These are phyloP conservation scores for Nakazawaea molendinolei DNA, from an alignment of 805 yeast species.

Conservation along the genomic window DNA sequence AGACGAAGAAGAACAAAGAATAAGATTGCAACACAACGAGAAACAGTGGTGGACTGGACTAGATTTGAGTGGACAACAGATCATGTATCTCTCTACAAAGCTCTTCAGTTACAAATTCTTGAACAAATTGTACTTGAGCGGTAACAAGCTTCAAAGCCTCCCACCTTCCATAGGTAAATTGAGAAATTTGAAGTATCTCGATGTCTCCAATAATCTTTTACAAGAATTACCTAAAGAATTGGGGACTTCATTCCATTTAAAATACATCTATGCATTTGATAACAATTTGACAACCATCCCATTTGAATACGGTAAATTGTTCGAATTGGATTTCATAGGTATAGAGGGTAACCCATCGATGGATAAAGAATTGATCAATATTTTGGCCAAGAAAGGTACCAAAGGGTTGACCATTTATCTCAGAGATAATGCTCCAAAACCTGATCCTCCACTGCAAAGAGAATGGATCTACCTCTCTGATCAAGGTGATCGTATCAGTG, in stretches of 20 bases:
- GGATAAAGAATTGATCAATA: slow-evolving; percentile 54
- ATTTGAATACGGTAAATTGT: slow-evolving; percentile 75
- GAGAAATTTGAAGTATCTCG: slow-evolving; percentile 72
- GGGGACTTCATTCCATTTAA: slow-evolving; percentile 74
- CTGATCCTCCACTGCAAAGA: slow-evolving; percentile 64
- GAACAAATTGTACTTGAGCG: slow-evolving; percentile 80
- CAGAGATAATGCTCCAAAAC: slow-evolving; percentile 74
- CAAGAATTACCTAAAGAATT: slow-evolving; percentile 74
- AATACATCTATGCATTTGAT: slow-evolving; percentile 82
- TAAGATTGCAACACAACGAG: slow-evolving; percentile 50
- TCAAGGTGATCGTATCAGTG: slow-evolving; percentile 55
- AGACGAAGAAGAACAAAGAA: slow-evolving; percentile 64
- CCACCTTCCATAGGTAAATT: slow-evolving; percentile 68
- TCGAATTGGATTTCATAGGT: slow-evolving; percentile 81
- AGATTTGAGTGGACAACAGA: slow-evolving; percentile 87
- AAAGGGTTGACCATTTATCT: slow-evolving; percentile 73
- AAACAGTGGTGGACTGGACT: slow-evolving; percentile 92
- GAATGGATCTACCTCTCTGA: slow-evolving; percentile 76
- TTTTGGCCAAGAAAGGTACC: slow-evolving; percentile 77
- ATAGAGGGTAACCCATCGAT: slow-evolving; percentile 84
- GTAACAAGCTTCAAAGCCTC: slow-evolving; percentile 64
- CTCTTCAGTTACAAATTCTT: slow-evolving; percentile 77
- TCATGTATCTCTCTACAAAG: slow-evolving; percentile 61
- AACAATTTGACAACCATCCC: slow-evolving; percentile 76
- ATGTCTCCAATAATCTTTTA: slow-evolving; percentile 73